Evolutionary conservation across 257 asterid genomes (phyloP).

Genomic region (Nicotiana knightiana): DNA sequence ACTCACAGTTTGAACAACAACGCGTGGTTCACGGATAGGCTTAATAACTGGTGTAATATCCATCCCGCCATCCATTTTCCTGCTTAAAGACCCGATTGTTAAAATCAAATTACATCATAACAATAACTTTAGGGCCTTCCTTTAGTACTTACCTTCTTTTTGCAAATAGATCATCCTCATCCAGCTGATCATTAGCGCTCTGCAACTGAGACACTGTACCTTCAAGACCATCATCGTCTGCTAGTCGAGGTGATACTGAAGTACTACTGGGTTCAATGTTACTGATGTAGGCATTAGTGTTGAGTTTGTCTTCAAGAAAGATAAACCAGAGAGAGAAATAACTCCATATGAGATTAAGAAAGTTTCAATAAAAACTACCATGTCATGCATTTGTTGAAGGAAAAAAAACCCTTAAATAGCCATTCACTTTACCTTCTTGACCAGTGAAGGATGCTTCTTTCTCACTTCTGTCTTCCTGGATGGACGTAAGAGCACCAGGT

Average conservation of each 20-base stretch:
- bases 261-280: conserved; percentile 52
- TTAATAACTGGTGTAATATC: conserved; percentile 73
- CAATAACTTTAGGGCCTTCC: neutral
- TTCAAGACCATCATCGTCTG: conserved; percentile 54
- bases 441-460: conserved; percentile 39
- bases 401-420: conserved; percentile 3
- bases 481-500: conserved; percentile 63
- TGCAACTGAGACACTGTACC: conserved; percentile 49
- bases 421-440: conserved; percentile 58
- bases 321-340: conserved; percentile 6
- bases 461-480: conserved; percentile 70
- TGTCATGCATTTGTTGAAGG: conserved; percentile 2
- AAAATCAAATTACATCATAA: neutral
- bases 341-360: neutral
- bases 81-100: conserved; percentile 21
- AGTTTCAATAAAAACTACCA: neutral
- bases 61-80: conserved; percentile 73
- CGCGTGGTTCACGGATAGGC: conserved; percentile 93
- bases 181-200: conserved; percentile 52
- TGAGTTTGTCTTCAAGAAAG: conserved; percentile 49
- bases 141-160: conserved; percentile 55
- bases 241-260: conserved; percentile 62
- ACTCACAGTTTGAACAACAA: conserved; percentile 93
- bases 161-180: conserved; percentile 65
- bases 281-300: conserved; percentile 24